phyloP scores from a whole-genome alignment of 2,329 filamentous ascomycete genomes.

The Acephala macrosclerotiorum region DNA sequence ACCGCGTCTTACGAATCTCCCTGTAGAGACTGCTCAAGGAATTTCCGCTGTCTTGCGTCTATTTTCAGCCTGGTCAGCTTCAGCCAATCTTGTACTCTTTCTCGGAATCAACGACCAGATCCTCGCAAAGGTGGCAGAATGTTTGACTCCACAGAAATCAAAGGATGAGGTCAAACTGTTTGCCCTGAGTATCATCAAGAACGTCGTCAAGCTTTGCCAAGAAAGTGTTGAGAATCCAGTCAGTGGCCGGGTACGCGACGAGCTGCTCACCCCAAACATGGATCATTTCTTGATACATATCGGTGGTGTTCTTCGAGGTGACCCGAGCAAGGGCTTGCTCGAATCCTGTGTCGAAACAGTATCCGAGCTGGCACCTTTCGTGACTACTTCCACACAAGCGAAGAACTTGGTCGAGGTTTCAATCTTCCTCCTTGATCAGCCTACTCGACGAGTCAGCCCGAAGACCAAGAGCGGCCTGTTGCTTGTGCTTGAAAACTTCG shows the following conservation, averaged over 20 bases:
- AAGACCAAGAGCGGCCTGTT: constrained; percentile 84
- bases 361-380: constrained; percentile 75
- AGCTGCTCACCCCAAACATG: constrained; percentile 64
- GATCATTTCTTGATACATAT: constrained; percentile 72
- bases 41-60: constrained; percentile 84
- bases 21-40: constrained; percentile 86
- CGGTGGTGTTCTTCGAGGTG: constrained; percentile 67
- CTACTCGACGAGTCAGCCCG: constrained; percentile 81
- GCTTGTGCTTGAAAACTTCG: constrained; percentile 80
- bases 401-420: constrained; percentile 82
- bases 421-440: constrained; percentile 82
- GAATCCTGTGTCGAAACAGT: constrained; percentile 82
- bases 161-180: constrained; percentile 89
- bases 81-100: constrained; percentile 71
- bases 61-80: constrained; percentile 80
- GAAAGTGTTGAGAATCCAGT: constrained; percentile 53
- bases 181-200: constrained; percentile 77
- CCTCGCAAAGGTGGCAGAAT: constrained; percentile 74
- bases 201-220: constrained; percentile 67
- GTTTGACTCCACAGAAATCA: constrained; percentile 73
- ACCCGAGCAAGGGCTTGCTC: constrained; percentile 75
- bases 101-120: constrained; percentile 67
- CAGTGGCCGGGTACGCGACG: constrained; percentile 55
- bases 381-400: constrained; percentile 72
- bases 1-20: constrained; percentile 79